Evolutionary conservation across 1,284 basidiomycete genomes (phyloP).

Genomic region (Takashimella tepidaria): DNA sequence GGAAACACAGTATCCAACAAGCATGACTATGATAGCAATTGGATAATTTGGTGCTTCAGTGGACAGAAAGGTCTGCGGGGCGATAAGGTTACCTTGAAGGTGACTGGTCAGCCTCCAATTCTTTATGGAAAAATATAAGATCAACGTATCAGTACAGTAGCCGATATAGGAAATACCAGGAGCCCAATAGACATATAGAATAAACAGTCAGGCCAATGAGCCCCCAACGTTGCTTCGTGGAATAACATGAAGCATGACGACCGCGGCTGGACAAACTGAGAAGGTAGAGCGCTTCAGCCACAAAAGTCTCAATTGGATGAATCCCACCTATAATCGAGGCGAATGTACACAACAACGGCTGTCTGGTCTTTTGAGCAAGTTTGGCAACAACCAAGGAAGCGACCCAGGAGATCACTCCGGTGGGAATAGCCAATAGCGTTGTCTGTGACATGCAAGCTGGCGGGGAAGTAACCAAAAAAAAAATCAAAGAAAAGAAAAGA

Average conservation of each 20-base stretch:
- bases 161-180: constrained; percentile 29
- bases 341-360: constrained; percentile 14
- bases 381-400: constrained; percentile 22
- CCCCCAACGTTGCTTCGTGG: constrained; percentile 25
- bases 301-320: background rate
- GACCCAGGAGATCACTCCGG: constrained; percentile 34
- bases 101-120: too few species aligned
- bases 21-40: constrained; percentile 23
- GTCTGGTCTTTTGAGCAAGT: constrained; percentile 19
- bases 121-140: too few species aligned
- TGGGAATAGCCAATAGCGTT: constrained; percentile 32
- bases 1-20: constrained; percentile 23
- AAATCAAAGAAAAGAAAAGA: too few species aligned
- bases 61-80: constrained; percentile 26
- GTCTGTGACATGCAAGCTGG: too few species aligned
- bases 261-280: constrained; percentile 7
- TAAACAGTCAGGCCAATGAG: constrained; percentile 23
- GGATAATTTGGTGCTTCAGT: constrained; percentile 23
- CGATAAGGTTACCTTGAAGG: constrained; percentile 9
- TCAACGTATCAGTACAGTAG: constrained; percentile 24
- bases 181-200: constrained; percentile 24
- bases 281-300: background rate
- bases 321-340: constrained; percentile 13
- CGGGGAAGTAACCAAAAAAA: too few species aligned
- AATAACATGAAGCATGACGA: constrained; percentile 20